Percentiles rank a stretch among this genome's conserved stretches.
Evolutionary conservation across 306 rosid species (phyloP).

Genomic region (Morella rubra): DNA sequence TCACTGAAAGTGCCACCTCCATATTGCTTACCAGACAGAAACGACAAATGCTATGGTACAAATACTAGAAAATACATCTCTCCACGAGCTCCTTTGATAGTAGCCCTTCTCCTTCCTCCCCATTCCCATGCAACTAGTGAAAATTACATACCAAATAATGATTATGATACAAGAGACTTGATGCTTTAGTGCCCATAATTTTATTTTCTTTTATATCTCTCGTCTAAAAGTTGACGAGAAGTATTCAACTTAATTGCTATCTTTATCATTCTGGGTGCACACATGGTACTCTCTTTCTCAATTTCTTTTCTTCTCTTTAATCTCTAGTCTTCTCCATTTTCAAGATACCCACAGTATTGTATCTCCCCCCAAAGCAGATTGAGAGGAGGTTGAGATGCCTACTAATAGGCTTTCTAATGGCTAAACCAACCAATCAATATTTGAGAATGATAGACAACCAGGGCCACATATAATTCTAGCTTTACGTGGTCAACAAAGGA

Average conservation of each 20-base stretch:
- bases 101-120: too few relatives aligned
- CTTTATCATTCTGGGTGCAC: not conserved
- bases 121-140: too few relatives aligned
- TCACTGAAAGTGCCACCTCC: not conserved
- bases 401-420: not conserved
- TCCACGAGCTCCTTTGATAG: too few relatives aligned
- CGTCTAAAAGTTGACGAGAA: too few relatives aligned
- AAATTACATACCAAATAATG: too few relatives aligned
- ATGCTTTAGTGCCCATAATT: too few relatives aligned
- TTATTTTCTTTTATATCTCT: too few relatives aligned
- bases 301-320: not conserved
- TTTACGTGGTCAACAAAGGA: not conserved
- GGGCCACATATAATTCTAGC: not conserved
- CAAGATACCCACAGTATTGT: not conserved
- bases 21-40: not conserved
- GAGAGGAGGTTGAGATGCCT: not conserved
- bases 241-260: not conserved
- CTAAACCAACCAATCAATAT: not conserved
- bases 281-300: not conserved
- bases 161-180: too few relatives aligned
- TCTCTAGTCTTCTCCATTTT: not conserved
- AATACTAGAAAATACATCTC: too few relatives aligned
- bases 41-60: not conserved
- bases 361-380: not conserved
- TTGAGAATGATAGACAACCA: not conserved